Evolutionary conservation across 306 rosid species (phyloP).

Genomic region (Sicyos edulis): DNA sequence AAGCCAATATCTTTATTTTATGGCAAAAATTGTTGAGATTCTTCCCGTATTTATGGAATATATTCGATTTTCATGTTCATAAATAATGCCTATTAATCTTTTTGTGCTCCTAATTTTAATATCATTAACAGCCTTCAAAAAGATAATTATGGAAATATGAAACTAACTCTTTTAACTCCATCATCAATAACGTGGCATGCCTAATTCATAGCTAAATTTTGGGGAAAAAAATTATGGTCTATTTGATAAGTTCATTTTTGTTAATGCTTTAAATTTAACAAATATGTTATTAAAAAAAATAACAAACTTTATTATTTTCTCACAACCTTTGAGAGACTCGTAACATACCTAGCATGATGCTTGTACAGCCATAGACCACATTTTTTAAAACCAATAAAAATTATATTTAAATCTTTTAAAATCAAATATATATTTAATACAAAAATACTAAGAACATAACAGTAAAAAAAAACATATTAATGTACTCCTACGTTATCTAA

Average conservation of each 20-base stretch:
- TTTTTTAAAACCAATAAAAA: not conserved
- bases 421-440: too few species aligned
- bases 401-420: too few species aligned
- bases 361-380: not conserved
- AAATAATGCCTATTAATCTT: not conserved
- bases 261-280: not conserved
- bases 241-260: not conserved
- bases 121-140: not conserved
- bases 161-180: not conserved
- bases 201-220: not conserved
- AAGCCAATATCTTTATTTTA: too few species aligned
- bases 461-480: too few species aligned
- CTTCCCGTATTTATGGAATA: not conserved
- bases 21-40: not conserved
- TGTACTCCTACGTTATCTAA: too few species aligned
- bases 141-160: not conserved
- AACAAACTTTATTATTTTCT: too few species aligned
- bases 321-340: not conserved
- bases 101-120: not conserved
- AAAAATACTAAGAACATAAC: too few species aligned
- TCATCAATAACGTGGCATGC: not conserved
- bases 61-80: not conserved
- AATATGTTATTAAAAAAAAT: too few species aligned
- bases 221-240: not conserved
- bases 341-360: not conserved